Conservation (phyloP, 345 rosid genomes). For the Zanthoxylum bungeanum region DNA sequence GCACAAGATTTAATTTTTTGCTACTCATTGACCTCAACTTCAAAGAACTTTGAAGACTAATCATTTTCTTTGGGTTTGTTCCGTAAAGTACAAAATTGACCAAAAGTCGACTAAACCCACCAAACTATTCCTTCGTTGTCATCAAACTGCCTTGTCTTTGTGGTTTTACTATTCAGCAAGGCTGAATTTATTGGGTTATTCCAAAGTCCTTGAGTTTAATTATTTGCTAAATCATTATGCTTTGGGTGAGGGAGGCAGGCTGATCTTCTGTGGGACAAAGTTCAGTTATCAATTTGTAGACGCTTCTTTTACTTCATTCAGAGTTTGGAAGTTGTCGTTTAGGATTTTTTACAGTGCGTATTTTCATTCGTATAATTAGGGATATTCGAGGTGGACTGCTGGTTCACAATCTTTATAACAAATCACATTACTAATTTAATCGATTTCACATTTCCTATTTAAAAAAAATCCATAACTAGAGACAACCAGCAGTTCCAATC, state of each 20-base stretch:
- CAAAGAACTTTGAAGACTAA: too few relatives aligned
- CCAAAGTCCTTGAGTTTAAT: background rate
- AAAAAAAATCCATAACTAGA: background rate
- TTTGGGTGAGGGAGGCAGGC: background rate
- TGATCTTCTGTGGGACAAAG: background rate
- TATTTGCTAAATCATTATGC: background rate
- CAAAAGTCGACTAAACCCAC: background rate
- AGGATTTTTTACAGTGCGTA: background rate
- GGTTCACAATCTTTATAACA: background rate
- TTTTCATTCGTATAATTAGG: background rate
- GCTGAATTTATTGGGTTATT: background rate
- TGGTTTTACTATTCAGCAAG: background rate
- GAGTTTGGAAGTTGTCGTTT: background rate
- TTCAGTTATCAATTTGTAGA: background rate
- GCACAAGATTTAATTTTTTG: too few relatives aligned
- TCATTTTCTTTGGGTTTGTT: too few relatives aligned
- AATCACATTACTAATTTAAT: background rate
- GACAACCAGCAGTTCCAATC: background rate
- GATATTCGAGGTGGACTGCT: background rate
- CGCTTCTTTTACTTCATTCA: background rate
- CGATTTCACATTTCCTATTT: background rate
- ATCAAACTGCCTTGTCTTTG: background rate
- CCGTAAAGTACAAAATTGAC: too few relatives aligned
- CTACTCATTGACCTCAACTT: too few relatives aligned
- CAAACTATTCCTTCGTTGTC: background rate